Percentiles rank a stretch among this genome's conserved stretches.
Conservation (phyloP, 768 basidiomycete genomes). For the Russula emetica region DNA sequence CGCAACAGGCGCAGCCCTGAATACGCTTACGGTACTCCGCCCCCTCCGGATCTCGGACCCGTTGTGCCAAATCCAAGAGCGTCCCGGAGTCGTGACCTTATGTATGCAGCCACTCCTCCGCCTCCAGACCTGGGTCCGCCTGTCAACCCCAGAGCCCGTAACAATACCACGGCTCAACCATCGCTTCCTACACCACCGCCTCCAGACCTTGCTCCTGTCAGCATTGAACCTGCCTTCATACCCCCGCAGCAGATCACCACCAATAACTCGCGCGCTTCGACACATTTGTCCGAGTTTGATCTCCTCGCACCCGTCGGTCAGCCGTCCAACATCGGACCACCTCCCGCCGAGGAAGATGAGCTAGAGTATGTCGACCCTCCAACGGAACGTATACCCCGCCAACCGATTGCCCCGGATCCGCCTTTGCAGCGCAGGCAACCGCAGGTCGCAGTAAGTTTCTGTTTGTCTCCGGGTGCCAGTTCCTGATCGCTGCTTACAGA, state of each 20-base stretch:
- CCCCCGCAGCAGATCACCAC: constrained; percentile 16
- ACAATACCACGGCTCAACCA: background rate
- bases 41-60: constrained; percentile 14
- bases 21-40: constrained; percentile 12
- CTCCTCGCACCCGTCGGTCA: constrained; percentile 24
- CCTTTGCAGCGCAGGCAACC: constrained; percentile 5
- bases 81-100: constrained; percentile 12
- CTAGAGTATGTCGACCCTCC: constrained; percentile 20
- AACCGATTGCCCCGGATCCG: constrained; percentile 8
- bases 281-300: constrained; percentile 27
- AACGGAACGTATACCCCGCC: constrained; percentile 9
- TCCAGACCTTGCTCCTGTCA: constrained; percentile 4
- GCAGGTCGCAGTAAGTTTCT: constrained; percentile 2
- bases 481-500: background rate
- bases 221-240: background rate
- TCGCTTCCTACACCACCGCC: constrained; percentile 7
- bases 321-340: constrained; percentile 7
- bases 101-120: constrained; percentile 7
- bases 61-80: background rate
- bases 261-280: constrained; percentile 25
- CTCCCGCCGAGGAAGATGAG: constrained; percentile 22
- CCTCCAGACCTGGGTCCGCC: constrained; percentile 8
- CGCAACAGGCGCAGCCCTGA: constrained; percentile 8
- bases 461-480: no score
- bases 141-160: background rate